phyloP scores from a whole-genome alignment of 1,139 yeast species.

The Blastobotrys arbuscula region DNA sequence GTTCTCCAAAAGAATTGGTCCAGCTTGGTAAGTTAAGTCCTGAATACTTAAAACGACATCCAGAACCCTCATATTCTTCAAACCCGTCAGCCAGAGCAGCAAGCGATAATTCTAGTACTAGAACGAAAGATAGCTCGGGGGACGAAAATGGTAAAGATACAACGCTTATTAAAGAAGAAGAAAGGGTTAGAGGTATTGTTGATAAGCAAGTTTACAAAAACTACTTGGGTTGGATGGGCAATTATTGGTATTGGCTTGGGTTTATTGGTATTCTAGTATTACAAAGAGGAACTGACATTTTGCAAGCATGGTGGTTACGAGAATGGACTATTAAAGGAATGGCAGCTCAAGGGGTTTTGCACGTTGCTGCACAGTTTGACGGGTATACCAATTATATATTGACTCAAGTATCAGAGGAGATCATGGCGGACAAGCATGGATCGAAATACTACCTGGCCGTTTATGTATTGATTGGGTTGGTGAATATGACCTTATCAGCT shows the following conservation, averaged over 20 bases:
- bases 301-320: constrained; percentile 82
- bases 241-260: constrained; percentile 43
- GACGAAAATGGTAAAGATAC: neutral
- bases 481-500: constrained; percentile 51
- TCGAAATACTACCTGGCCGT: constrained; percentile 60
- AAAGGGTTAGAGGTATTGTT: constrained; percentile 79
- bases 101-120: constrained; percentile 23
- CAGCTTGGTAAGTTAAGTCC: constrained; percentile 67
- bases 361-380: neutral
- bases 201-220: constrained; percentile 60
- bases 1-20: constrained; percentile 69
- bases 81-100: constrained; percentile 56
- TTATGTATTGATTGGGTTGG: constrained; percentile 65
- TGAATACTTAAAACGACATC: constrained; percentile 65
- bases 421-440: constrained; percentile 27
- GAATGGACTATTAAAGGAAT: constrained; percentile 51
- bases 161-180: constrained; percentile 66
- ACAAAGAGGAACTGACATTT: constrained; percentile 54
- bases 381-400: neutral
- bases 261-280: constrained; percentile 44
- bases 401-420: constrained; percentile 26
- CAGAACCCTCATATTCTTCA: constrained; percentile 42
- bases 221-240: constrained; percentile 67
- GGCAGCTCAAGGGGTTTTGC: neutral
- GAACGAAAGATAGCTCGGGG: constrained; percentile 42